Percentiles rank a stretch among this genome's conserved stretches.
Conservation (phyloP, 2,329 filamentous ascomycete genomes). For the Drechmeria coniospora region DNA sequence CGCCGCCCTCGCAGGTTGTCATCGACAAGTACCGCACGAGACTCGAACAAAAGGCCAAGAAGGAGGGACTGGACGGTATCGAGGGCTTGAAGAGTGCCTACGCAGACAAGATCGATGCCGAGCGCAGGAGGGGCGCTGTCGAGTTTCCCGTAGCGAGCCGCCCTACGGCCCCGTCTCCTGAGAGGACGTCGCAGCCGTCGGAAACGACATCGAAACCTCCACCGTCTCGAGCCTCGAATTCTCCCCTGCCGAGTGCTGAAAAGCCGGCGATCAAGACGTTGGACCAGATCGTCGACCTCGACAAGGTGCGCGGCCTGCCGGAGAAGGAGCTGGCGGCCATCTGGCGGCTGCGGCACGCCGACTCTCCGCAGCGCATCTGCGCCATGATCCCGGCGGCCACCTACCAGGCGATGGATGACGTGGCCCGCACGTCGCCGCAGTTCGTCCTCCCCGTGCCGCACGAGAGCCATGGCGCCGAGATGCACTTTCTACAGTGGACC, state of each 20-base stretch:
- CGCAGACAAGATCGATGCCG: conserved; percentile 61
- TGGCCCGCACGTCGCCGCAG: conserved; percentile 62
- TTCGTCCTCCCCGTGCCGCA: conserved; percentile 83
- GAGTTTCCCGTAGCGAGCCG: conserved; percentile 21
- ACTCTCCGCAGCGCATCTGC: conserved; percentile 60
- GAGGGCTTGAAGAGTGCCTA: conserved; percentile 70
- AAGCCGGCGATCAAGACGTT: conserved; percentile 28
- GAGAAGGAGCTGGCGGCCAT: conserved; percentile 70
- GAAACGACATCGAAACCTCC: conserved; percentile 5
- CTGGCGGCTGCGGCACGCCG: conserved; percentile 79
- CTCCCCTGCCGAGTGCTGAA: conserved; percentile 8
- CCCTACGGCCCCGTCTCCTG: conserved; percentile 14
- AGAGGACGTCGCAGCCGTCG: conserved; percentile 4
- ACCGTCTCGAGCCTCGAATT: conserved; percentile 2
- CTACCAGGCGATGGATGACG: conserved; percentile 56
- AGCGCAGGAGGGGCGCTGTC: conserved; percentile 52
- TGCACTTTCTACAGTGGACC: conserved; percentile 94
- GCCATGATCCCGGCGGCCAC: conserved; percentile 61
- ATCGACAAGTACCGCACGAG: conserved; percentile 79
- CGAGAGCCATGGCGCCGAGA: conserved; percentile 57
- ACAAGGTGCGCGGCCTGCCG: conserved; percentile 59
- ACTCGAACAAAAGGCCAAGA: conserved; percentile 64
- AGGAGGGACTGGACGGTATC: conserved; percentile 55
- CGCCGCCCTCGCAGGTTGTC: conserved; percentile 50
- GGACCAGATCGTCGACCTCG: conserved; percentile 52